A percentile compares a stretch with the other conserved stretches of the same genome.
Conservation (phyloP, 2,329 filamentous ascomycete genomes). For the Alternaria metachromatica region DNA sequence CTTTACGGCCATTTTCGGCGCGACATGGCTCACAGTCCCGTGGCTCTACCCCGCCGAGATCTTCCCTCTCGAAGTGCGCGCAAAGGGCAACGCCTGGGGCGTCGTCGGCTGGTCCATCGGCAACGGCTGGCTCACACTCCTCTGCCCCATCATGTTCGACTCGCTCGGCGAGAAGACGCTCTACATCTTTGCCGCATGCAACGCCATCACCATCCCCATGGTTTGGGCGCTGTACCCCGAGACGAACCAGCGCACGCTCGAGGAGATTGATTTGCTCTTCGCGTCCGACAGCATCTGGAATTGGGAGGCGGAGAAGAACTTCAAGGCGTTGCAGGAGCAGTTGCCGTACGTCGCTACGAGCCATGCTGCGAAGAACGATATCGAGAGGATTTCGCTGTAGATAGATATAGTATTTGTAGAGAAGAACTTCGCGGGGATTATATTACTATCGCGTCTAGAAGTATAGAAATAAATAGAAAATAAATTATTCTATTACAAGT, state of each 20-base stretch:
- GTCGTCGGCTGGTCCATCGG: conserved; percentile 79
- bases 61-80: conserved; percentile 73
- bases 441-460: no score
- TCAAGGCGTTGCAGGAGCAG: conserved; percentile 26
- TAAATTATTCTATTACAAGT: no score
- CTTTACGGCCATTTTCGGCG: conserved; percentile 70
- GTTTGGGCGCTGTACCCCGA: conserved; percentile 79
- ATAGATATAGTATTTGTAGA: background rate
- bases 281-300: conserved; percentile 70
- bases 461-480: no score
- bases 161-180: conserved; percentile 73
- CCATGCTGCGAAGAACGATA: conserved; percentile 4
- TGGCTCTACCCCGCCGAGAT: conserved; percentile 74
- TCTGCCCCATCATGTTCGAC: conserved; percentile 58
- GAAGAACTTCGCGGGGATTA: background rate
- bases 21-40: conserved; percentile 66
- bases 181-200: conserved; percentile 75
- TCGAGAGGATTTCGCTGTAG: conserved; percentile 6
- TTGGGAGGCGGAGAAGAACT: conserved; percentile 58
- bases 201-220: conserved; percentile 69
- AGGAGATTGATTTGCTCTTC: conserved; percentile 78
- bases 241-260: conserved; percentile 74
- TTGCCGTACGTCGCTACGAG: background rate
- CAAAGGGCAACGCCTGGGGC: conserved; percentile 77
- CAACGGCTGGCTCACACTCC: conserved; percentile 66